Evolutionary conservation across 441 rosid species (phyloP), one percentile per base, ranked within the genome.

Genomic region (Adansonia madagascariensis): DNA sequence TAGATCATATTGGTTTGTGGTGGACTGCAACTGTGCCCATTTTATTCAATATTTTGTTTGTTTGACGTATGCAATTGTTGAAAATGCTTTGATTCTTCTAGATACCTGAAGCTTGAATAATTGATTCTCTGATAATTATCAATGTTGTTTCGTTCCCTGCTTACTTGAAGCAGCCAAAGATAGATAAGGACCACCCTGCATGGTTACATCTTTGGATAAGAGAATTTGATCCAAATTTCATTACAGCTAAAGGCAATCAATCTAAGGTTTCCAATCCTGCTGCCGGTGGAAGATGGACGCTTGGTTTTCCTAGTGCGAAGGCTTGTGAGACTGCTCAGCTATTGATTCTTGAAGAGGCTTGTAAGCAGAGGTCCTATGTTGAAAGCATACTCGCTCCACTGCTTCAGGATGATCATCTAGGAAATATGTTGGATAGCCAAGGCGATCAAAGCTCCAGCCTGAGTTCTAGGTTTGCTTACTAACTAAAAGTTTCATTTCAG

Each of bases 231-330:
- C 91, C 92, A 14, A 81, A 76, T 71, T 82, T 82, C 69, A 69
- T 68, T 27, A 67, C 64, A 61, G 76, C 77, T 3, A 67, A 75
- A 64, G 73, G 78, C 72, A 53, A 46, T 67, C 71, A 68, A 73
- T 50, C 77, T 8, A 81, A 79, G 68, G 71, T 17, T 52, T 68
- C 83, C 65, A 76, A 79, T 79, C 75, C 82, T 41, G 59, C 75
- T 18, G 53, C 74, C 15, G 94, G 89, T 63, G 94, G 92, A 71
- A 82, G 85, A 84, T 90, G 97, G 94, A 90, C 91, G 6, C 84
- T 90, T 68, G 94, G 91, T 64, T 91, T 90, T 79, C 75, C 88
- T 27, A 88, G 80, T 74, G 82, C 78, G 2, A 83, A 85, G 71
- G 88, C 89, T 53, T 88, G 92, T 72, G 82, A 79, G 75, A 82